Evolutionary conservation across 2,329 filamentous ascomycete species (phyloP), one percentile per base, ranked within the genome.

Genomic region (Fusarium pseudograminearum): DNA sequence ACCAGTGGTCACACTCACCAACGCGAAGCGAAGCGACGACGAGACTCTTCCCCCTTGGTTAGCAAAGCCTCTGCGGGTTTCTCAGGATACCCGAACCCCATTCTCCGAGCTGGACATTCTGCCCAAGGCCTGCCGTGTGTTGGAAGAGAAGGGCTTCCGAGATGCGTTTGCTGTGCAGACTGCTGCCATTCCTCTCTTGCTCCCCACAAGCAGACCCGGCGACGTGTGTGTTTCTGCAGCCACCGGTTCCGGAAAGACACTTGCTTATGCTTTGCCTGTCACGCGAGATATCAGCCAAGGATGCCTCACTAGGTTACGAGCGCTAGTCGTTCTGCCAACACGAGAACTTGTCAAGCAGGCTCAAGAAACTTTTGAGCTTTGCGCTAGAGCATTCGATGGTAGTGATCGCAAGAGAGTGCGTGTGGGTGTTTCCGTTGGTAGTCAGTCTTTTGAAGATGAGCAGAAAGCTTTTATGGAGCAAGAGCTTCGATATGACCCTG

Each of bases 221-320:
- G 96, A 99, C 78, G 80, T 99, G 7, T 91, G 97, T 45, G 90
- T 99, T 4, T 96, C 94, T 10, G 96, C 97, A 0, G 92, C 95
- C 2, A 99, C 96, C 0, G 96, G 96, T 11, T 98, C 96, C 1
- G 96, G 96, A 59, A 99, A 99, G 78, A 99, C 96, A 0, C 80
- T 99, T 18, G 92, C 95, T 1, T 99, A 99, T 75, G 88, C 95
- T 1, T 82, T 99, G 4, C 96, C 96, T 0, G 89, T 99, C 61
- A 86, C 97, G 6, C 89, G 93, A 46, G 90, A 91, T 52, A 83
- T 99, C 50, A 90, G 91, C 70, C 83, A 87, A 33, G 86, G 86
- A 16, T 81, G 82, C 24, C 85, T 89, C 14, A 92, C 91, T 1
- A 87, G 87, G 57, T 81, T 99, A 11, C 87, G 92, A 40, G 94